Percentiles rank a stretch among this genome's conserved stretches.
Evolutionary conservation across 257 asterid genomes (phyloP).

Genomic region (Jacaranda copaia): DNA sequence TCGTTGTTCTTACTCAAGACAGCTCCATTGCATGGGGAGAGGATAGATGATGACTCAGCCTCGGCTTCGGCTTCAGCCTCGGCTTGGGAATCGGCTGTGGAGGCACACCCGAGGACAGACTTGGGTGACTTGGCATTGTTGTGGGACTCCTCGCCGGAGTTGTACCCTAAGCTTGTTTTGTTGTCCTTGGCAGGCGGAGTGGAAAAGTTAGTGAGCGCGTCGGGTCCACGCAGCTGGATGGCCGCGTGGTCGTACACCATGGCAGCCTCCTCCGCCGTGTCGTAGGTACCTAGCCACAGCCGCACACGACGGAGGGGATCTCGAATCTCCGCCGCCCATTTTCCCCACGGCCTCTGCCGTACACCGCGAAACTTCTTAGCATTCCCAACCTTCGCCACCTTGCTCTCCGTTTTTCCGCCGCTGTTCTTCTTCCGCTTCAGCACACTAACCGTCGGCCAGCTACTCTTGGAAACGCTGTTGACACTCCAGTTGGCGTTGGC

Average conservation of each 20-base stretch:
- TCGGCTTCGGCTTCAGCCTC: conserved; percentile 47
- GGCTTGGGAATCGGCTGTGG: conserved; percentile 52
- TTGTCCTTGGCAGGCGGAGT: conserved; percentile 41
- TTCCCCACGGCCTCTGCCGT: conserved; percentile 96
- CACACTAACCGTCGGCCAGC: conserved; percentile 26
- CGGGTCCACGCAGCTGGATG: conserved; percentile 88
- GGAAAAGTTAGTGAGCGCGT: conserved; percentile 87
- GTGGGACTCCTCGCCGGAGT: conserved; percentile 78
- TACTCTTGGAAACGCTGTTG: conserved; percentile 28
- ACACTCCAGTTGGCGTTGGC: conserved; percentile 18
- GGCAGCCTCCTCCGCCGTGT: conserved; percentile 98
- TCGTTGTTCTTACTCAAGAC: conserved; percentile 30
- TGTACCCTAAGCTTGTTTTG: conserved; percentile 57
- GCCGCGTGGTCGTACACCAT: conserved; percentile 99
- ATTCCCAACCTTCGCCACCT: conserved; percentile 34
- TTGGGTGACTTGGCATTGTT: conserved; percentile 69
- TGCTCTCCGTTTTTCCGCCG: conserved; percentile 32
- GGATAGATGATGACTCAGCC: conserved; percentile 33
- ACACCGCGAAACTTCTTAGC: conserved; percentile 85
- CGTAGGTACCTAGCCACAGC: conserved; percentile 90
- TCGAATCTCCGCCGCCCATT: conserved; percentile 99
- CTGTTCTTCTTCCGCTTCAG: conserved; percentile 52
- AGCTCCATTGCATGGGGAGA: conserved; percentile 35
- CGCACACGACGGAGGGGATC: conserved; percentile 87
- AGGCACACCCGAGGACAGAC: conserved; percentile 66